Evolutionary conservation across 2,329 filamentous ascomycete species (phyloP).

Genomic region (Sporothrix pallida): DNA sequence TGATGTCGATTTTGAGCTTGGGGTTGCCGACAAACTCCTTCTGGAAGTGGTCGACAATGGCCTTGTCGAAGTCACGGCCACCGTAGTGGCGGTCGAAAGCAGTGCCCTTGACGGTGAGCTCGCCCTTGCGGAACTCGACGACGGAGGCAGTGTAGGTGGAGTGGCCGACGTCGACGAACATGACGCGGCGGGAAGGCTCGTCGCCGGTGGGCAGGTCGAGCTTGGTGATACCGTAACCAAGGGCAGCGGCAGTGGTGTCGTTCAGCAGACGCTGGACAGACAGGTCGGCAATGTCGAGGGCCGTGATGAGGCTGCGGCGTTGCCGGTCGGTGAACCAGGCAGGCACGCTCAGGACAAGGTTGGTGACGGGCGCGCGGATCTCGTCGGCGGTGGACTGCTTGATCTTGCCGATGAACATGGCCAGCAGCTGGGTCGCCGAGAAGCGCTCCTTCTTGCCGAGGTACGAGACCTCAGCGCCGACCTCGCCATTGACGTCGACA

Average conservation of each 20-base stretch:
- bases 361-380: constrained; percentile 87
- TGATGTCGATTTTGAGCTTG: constrained; percentile 98
- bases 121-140: constrained; percentile 96
- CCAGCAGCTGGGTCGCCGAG: constrained; percentile 89
- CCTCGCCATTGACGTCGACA: constrained; percentile 89
- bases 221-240: constrained; percentile 98
- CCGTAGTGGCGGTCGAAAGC: constrained; percentile 95
- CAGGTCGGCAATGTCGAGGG: constrained; percentile 89
- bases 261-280: constrained; percentile 95
- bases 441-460: constrained; percentile 94
- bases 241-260: constrained; percentile 93
- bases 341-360: constrained; percentile 92
- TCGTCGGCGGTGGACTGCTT: constrained; percentile 85
- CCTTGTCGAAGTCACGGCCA: constrained; percentile 96
- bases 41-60: constrained; percentile 90
- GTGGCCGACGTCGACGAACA: constrained; percentile 94
- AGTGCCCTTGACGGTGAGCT: constrained; percentile 90
- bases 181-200: constrained; percentile 89
- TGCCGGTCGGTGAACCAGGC: constrained; percentile 97
- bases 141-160: constrained; percentile 94
- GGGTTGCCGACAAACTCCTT: constrained; percentile 97
- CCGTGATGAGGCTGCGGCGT: constrained; percentile 86
- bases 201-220: constrained; percentile 85
- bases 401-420: constrained; percentile 96
- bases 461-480: constrained; percentile 92